These are phyloP conservation scores for Rhynchosporium graminicola DNA, from an alignment of 2,329 filamentous ascomycete genomes.

Conservation along the genomic window DNA sequence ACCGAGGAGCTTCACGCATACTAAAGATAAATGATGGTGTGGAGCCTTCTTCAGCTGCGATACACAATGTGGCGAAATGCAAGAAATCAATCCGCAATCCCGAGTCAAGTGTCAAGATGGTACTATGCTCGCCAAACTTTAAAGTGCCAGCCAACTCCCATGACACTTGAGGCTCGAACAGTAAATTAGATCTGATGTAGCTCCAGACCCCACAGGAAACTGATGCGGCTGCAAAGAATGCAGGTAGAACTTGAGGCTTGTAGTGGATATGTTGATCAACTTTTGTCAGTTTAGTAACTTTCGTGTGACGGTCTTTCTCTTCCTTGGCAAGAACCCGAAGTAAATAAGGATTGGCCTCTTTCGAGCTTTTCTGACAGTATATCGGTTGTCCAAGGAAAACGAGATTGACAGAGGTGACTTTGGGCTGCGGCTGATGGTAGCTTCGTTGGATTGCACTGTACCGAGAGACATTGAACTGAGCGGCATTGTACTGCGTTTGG, in stretches of 20 bases:
- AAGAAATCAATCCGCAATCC: slow-evolving; percentile 49
- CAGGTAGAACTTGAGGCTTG: slow-evolving; percentile 26
- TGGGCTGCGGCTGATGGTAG: background rate
- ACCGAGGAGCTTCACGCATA: slow-evolving; percentile 52
- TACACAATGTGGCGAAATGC: slow-evolving; percentile 39
- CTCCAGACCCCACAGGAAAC: slow-evolving; percentile 48
- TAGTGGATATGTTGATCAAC: background rate
- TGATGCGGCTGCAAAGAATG: slow-evolving; percentile 39
- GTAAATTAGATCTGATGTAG: slow-evolving; percentile 42
- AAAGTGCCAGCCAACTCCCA: slow-evolving; percentile 45
- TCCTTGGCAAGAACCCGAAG: slow-evolving; percentile 32
- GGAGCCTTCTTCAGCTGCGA: slow-evolving; percentile 46
- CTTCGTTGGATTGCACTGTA: background rate
- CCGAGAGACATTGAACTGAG: background rate
- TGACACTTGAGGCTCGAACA: slow-evolving; percentile 46
- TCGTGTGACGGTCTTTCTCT: slow-evolving; percentile 28
- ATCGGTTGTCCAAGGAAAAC: slow-evolving; percentile 27
- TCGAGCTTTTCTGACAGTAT: slow-evolving; percentile 33
- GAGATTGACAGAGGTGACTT: slow-evolving; percentile 1
- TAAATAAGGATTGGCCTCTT: slow-evolving; percentile 30
- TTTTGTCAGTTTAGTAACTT: background rate
- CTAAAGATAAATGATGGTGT: slow-evolving; percentile 50
- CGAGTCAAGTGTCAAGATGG: slow-evolving; percentile 45
- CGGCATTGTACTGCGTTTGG: background rate
- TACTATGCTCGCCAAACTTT: slow-evolving; percentile 41